Evolutionary conservation across 176 grass and related monocot species (phyloP), one percentile per base, ranked within the genome.

Genomic region (Musa beccarii): DNA sequence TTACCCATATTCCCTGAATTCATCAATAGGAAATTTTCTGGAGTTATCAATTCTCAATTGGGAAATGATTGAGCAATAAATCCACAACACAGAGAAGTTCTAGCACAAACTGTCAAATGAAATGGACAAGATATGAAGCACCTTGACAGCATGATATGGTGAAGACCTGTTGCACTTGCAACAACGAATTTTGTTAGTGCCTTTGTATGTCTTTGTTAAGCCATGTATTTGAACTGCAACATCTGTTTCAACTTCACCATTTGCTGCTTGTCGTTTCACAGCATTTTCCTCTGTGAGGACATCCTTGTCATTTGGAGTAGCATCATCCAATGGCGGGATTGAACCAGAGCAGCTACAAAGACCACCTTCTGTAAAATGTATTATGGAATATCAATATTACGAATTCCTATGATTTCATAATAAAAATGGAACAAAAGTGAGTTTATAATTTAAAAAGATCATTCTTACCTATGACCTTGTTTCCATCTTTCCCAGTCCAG

Each of bases 71-170:
- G 50, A 69, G 29, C 49, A 51, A 50, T 15, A 51, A 4, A 68
- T 68, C 13, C 14, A 21, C 11, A 15, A 53, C 6, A 13, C 11
- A 21, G n/a, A 53, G 22, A 72, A 24, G 9, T 72, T 24, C 17
- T 72, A 72, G 49, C 12, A 4, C 49, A 72, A 53, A 54, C 43
- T 21, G 51, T 34, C 9, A 11, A 52, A 11, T 71, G 11, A 62
- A n/a, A 73, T 23, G 21, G 1, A 75, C 22, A 79, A 71, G 21
- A 69, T 19, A 5, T 21, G 72, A 72, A 72, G 78, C 89, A 98
- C 95, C 89, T 93, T 93, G 28, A 98, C 95, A 5, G 90, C 89
- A 84, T 98, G 95, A 82, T 89, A 98, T 65, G 95, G 90, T 64
- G 85, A 80, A 83, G 90, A 76, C 75, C 63, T 90, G 51, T 68